These are phyloP conservation scores for Hortaea sp. DNA, from an alignment of 2,329 filamentous ascomycete genomes.

Conservation along the genomic window DNA sequence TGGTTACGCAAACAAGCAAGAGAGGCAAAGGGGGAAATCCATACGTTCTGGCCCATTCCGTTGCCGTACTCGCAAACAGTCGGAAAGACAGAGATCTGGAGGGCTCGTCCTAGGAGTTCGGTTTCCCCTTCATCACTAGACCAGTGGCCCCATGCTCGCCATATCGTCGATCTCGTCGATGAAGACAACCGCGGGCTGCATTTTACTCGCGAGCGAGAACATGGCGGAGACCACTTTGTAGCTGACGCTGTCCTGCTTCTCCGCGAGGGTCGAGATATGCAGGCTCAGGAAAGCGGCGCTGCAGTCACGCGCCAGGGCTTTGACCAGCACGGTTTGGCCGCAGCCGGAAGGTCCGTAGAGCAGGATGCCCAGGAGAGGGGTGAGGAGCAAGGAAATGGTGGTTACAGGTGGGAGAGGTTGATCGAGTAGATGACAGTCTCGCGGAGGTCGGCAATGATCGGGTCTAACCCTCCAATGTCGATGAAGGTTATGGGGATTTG, in stretches of 20 bases:
- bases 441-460: constrained; percentile 93
- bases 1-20: no score
- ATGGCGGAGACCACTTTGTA: constrained; percentile 96
- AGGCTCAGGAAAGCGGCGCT: constrained; percentile 97
- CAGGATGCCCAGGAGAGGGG: constrained; percentile 88
- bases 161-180: constrained; percentile 98
- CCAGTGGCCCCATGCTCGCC: constrained; percentile 96
- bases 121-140: constrained; percentile 58
- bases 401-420: constrained; percentile 94
- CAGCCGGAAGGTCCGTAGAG: constrained; percentile 93
- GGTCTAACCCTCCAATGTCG: constrained; percentile 84
- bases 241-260: constrained; percentile 98
- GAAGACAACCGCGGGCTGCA: constrained; percentile 92
- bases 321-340: constrained; percentile 97
- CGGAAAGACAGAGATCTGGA: no score
- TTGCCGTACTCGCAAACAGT: no score
- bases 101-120: no score
- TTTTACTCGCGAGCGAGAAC: constrained; percentile 84
- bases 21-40: no score
- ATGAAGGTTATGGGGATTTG: constrained; percentile 92
- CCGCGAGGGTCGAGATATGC: constrained; percentile 92
- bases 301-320: constrained; percentile 89
- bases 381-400: constrained; percentile 71
- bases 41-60: no score
- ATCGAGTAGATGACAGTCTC: constrained; percentile 96